Evolutionary conservation across 768 basidiomycete genomes (phyloP).

Genomic region (Russula ochroleuca): DNA sequence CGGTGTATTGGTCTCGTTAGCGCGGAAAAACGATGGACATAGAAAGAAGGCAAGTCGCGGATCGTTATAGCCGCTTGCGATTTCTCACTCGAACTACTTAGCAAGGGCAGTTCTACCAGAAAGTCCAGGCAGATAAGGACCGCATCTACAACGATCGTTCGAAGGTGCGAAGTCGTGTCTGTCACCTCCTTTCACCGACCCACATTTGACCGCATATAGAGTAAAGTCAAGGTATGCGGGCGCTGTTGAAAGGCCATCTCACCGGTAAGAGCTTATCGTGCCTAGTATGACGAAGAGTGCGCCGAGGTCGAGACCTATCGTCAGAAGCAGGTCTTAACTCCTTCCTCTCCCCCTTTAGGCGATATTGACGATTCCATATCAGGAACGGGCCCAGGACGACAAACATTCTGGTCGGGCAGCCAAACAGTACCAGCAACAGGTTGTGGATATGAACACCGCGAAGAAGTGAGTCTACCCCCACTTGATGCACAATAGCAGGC

Average conservation of each 20-base stretch:
- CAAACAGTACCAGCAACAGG: constrained; percentile 72
- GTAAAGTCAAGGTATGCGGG: constrained; percentile 55
- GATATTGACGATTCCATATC: constrained; percentile 16
- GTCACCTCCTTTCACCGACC: neutral
- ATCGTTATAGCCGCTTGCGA: constrained; percentile 7
- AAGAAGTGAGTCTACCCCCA: constrained; percentile 57
- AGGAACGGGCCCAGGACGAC: constrained; percentile 70
- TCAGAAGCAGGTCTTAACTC: constrained; percentile 65
- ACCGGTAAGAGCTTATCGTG: constrained; percentile 12
- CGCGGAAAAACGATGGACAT: constrained; percentile 57
- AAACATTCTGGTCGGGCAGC: constrained; percentile 69
- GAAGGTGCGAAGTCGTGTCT: constrained; percentile 49
- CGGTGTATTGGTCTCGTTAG: constrained; percentile 57
- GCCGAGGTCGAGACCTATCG: constrained; percentile 64
- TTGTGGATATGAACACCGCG: constrained; percentile 69
- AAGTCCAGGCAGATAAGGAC: constrained; percentile 66
- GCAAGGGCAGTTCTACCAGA: constrained; percentile 70
- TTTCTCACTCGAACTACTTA: constrained; percentile 31
- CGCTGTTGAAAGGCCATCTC: constrained; percentile 1
- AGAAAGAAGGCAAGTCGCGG: constrained; percentile 56
- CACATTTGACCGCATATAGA: constrained; percentile 37
- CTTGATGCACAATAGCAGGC: constrained; percentile 6
- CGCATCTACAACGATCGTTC: constrained; percentile 59
- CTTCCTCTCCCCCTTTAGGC: constrained; percentile 6
- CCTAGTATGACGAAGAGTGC: constrained; percentile 78